Base-by-base conservation (phyloP, 2,329 filamentous ascomycete species). In the Cladophialophora psammophila region DNA sequence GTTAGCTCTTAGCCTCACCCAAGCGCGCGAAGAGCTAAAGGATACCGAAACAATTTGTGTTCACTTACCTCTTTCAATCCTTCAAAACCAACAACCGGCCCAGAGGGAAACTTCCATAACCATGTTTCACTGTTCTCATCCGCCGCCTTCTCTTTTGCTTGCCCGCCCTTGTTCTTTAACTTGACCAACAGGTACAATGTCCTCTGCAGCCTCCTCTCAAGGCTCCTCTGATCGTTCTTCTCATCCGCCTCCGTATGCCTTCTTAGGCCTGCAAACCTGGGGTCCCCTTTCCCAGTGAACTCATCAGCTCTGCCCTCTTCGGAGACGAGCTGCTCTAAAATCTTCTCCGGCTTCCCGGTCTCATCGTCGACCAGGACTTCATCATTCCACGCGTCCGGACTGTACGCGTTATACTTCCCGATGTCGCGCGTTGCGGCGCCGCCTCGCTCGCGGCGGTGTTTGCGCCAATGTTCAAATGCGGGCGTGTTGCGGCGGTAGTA, bases 401-500 rank as follows among this genome's bases (percentile, higher is more conserved):
- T 84, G 77, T 90, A 91, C 53, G 91, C 90, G 74, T 90, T 88
- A 84, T 97, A 97, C 60, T 87, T 83, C 66, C 94, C 94, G 71
- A 97, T 88, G 79, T 98, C 94, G 76, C 92, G 88, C 55, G 92
- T 90, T 6, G 93, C 86, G 7, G 91, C 90, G 74, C 89, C 86
- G 65, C 84, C 78, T 60, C 94, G 90, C 77, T 92, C 90, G 73
- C 85, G 84, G 70, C 92, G 86, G 81, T 96, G 96, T 76, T 92
- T 86, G 78, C 94, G 92, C 92, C 93, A 98, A 81, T 97, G 94
- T 59, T 93, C 84, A 72, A 94, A 91, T 8, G 88, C 85, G 1
- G 93, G 90, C 10, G 94, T 96, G 76, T 92, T 92, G 73, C 89
- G 89, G 84, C 96, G 96, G 87, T 94, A 96, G 86, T 96, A 99